These are phyloP conservation scores for Naganishia vaughanmartiniae DNA, from an alignment of 768 basidiomycete genomes.

Conservation along the genomic window DNA sequence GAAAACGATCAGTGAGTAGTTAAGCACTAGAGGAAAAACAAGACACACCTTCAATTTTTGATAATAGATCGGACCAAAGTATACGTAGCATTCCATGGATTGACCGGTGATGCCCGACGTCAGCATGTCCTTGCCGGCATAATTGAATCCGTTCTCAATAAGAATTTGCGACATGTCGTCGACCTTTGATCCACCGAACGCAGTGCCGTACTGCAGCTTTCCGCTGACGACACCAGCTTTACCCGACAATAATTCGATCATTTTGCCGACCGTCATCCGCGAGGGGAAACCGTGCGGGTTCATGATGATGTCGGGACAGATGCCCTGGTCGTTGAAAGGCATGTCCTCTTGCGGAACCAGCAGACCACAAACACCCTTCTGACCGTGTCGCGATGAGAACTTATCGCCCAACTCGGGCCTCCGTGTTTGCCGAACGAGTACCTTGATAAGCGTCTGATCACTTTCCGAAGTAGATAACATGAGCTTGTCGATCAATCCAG, in stretches of 20 bases:
- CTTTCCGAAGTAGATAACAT: slow-evolving; percentile 95
- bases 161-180: slow-evolving; percentile 98
- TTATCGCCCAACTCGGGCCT: slow-evolving; percentile 97
- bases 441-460: slow-evolving; percentile 94
- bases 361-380: slow-evolving; percentile 97
- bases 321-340: slow-evolving; percentile 98
- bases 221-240: slow-evolving; percentile 93
- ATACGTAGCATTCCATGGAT: slow-evolving; percentile 92
- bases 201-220: slow-evolving; percentile 57
- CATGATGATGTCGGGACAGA: slow-evolving; percentile 97
- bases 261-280: slow-evolving; percentile 95
- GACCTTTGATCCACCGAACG: slow-evolving; percentile 97
- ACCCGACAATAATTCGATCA: slow-evolving; percentile 95
- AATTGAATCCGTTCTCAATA: slow-evolving; percentile 91
- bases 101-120: slow-evolving; percentile 98
- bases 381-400: slow-evolving; percentile 95
- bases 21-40: slow-evolving; percentile 11
- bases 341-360: slow-evolving; percentile 99
- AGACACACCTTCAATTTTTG: slow-evolving; percentile 88
- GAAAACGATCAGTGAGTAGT: neutral
- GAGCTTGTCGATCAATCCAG: slow-evolving; percentile 94
- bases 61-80: slow-evolving; percentile 98
- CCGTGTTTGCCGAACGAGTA: slow-evolving; percentile 92
- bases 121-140: slow-evolving; percentile 98
- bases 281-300: slow-evolving; percentile 99